Conservation (phyloP, 139 green algal species). For the Closterium sp. region DNA sequence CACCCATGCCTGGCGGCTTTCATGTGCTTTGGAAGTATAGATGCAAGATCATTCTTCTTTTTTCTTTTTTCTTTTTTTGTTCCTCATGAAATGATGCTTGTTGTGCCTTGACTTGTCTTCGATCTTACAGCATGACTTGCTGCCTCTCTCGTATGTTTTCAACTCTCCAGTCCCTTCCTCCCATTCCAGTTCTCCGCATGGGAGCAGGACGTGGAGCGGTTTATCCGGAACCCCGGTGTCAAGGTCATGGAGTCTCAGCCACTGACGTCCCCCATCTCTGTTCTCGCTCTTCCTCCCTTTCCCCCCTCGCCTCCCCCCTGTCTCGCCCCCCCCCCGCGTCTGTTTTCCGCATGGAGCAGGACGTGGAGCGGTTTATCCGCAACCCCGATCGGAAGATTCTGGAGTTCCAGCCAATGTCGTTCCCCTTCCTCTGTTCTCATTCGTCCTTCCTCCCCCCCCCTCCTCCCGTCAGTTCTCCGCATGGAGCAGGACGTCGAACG, state of each 20-base stretch:
- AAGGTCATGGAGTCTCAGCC: neutral
- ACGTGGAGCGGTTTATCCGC: neutral
- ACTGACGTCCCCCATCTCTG: neutral
- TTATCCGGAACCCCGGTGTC: neutral
- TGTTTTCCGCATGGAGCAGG: neutral
- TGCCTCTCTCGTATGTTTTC: neutral
- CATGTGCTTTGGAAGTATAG: neutral
- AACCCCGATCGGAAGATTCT: neutral
- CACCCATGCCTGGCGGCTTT: slow-evolving; percentile 3
- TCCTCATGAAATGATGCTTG: neutral
- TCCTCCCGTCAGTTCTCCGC: slow-evolving; percentile 39
- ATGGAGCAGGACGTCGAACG: slow-evolving; percentile 49
- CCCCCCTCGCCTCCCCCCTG: no score
- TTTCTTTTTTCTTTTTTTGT: neutral
- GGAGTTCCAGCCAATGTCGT: neutral
- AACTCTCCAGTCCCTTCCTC: no score
- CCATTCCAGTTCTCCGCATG: neutral
- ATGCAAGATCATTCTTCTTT: neutral
- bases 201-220: neutral
- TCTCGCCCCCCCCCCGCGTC: no score
- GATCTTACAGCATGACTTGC: neutral
- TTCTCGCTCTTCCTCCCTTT: neutral
- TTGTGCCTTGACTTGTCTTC: neutral
- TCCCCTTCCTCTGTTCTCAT: neutral
- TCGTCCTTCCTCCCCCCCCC: neutral